These are phyloP conservation scores for Exophiala sp. DNA, from an alignment of 2,329 filamentous ascomycete species.

Conservation along the genomic window DNA sequence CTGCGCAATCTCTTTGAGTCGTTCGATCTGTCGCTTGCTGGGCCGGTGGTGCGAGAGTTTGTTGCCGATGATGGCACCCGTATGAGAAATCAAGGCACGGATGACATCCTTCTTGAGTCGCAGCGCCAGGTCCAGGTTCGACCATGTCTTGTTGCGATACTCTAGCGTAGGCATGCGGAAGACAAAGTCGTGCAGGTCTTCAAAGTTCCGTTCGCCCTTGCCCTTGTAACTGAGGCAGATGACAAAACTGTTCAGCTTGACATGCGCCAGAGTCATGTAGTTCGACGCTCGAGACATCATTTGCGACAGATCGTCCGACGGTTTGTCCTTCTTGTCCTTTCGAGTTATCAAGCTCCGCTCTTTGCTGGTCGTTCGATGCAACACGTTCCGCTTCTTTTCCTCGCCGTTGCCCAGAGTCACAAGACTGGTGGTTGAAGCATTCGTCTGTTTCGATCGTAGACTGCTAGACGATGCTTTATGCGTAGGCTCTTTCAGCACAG, in stretches of 20 bases:
- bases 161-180: slow-evolving; percentile 92
- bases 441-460: slow-evolving; percentile 35
- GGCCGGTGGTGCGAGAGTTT: slow-evolving; percentile 89
- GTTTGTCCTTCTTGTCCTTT: slow-evolving; percentile 54
- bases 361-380: slow-evolving; percentile 38
- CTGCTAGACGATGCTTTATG: slow-evolving; percentile 32
- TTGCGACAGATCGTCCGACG: slow-evolving; percentile 83
- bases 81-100: slow-evolving; percentile 87
- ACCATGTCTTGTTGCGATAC: slow-evolving; percentile 99
- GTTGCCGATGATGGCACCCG: slow-evolving; percentile 93
- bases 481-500: slow-evolving; percentile 13
- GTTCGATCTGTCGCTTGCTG: slow-evolving; percentile 68
- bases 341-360: slow-evolving; percentile 35
- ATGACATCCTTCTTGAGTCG: slow-evolving; percentile 92
- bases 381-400: slow-evolving; percentile 44
- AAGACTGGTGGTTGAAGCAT: slow-evolving; percentile 23
- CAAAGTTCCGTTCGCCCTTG: slow-evolving; percentile 87
- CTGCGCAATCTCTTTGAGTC: slow-evolving; percentile 76
- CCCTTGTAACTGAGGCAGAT: slow-evolving; percentile 96
- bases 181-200: slow-evolving; percentile 95
- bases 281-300: slow-evolving; percentile 95
- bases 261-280: slow-evolving; percentile 94
- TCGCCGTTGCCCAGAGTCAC: slow-evolving; percentile 14
- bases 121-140: slow-evolving; percentile 86
- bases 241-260: slow-evolving; percentile 91